A percentile compares a stretch with the other conserved stretches of the same genome.
phyloP scores from a whole-genome alignment of 2,329 filamentous ascomycete species.

The Orbilia oligospora region DNA sequence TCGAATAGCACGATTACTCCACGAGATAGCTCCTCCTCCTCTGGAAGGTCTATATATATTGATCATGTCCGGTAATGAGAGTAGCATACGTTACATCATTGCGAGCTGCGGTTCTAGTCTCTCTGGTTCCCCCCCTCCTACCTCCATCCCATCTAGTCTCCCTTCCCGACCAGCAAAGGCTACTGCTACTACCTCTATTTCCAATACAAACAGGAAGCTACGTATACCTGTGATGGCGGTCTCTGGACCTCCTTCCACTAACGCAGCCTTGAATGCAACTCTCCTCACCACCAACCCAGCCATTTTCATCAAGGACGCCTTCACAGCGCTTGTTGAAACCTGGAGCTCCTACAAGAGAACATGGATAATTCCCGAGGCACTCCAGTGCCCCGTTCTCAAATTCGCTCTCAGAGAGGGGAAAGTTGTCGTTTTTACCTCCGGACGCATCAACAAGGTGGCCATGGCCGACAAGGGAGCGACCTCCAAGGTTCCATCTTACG shows the following conservation, averaged over 20 bases:
- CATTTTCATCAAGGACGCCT: slow-evolving; percentile 15
- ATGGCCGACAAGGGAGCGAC: not conserved
- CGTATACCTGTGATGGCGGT: not conserved
- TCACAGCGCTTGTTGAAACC: slow-evolving; percentile 26
- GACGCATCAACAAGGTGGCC: not conserved
- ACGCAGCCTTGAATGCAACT: no score
- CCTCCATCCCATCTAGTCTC: not conserved
- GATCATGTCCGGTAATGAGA: not conserved
- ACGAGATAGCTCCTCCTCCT: no score
- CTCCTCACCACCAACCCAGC: slow-evolving; percentile 20
- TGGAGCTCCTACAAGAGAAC: not conserved
- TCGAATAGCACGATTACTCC: no score
- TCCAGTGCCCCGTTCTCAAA: slow-evolving; percentile 19
- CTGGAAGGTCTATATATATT: no score
- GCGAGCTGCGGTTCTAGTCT: not conserved
- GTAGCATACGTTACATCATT: not conserved
- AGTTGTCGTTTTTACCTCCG: slow-evolving; percentile 19
- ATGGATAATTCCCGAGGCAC: not conserved
- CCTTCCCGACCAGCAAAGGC: not conserved
- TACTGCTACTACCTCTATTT: not conserved
- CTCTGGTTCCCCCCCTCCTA: not conserved
- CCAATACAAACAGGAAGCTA: no score
- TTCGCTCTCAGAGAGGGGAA: slow-evolving; percentile 22
- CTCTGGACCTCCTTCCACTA: not conserved
- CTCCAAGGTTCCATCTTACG: slow-evolving; percentile 6